These are phyloP conservation scores for Cytospora chrysosperma DNA, from an alignment of 2,329 filamentous ascomycete genomes.

Conservation along the genomic window DNA sequence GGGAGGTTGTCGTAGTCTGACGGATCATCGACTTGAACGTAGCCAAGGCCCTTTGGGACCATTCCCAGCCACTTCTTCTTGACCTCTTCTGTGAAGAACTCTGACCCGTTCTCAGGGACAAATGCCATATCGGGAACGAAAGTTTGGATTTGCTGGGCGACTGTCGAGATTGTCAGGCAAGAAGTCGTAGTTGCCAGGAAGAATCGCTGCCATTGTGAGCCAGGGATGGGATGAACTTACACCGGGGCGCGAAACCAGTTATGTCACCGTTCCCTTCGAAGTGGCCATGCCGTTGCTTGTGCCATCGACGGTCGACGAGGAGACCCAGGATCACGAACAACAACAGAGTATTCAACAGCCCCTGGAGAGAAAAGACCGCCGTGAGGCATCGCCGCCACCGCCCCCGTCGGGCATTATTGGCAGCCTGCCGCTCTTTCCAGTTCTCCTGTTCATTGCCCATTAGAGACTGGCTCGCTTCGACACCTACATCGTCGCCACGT, in stretches of 20 bases:
- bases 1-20: conserved; percentile 38
- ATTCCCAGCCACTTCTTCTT: conserved; percentile 39
- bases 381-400: conserved; percentile 27
- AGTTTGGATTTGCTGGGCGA: conserved; percentile 39
- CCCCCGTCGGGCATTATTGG: conserved; percentile 19
- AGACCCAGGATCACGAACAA: conserved; percentile 37
- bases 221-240: conserved; percentile 28
- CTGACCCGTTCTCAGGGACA: conserved; percentile 39
- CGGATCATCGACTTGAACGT: conserved; percentile 38
- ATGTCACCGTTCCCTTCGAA: conserved; percentile 39
- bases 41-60: conserved; percentile 42
- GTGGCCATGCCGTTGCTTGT: conserved; percentile 25
- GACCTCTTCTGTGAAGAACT: conserved; percentile 38
- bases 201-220: not conserved
- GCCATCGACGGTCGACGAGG: conserved; percentile 34
- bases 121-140: conserved; percentile 39
- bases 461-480: conserved; percentile 30
- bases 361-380: conserved; percentile 22
- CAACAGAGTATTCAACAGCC: conserved; percentile 37
- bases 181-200: not conserved
- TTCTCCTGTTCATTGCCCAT: conserved; percentile 32
- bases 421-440: conserved; percentile 27
- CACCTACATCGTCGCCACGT: conserved; percentile 28
- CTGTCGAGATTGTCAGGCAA: conserved; percentile 24
- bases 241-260: conserved; percentile 40